These are phyloP conservation scores for Ascosphaera acerosa DNA, from an alignment of 2,329 filamentous ascomycete genomes.

Conservation along the genomic window DNA sequence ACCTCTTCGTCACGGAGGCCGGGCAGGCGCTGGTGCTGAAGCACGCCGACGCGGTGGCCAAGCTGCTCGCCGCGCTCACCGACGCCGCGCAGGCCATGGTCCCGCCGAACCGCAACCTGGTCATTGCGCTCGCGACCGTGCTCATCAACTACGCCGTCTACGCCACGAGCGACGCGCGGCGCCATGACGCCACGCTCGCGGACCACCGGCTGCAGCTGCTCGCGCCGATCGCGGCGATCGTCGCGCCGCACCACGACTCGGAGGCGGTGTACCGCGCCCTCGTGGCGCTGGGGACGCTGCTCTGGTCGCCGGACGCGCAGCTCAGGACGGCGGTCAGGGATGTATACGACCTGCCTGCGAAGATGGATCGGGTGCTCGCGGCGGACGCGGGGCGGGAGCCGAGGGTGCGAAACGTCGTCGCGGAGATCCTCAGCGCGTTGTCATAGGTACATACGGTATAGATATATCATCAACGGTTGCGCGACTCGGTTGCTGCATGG, in stretches of 20 bases:
- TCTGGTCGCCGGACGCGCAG: constrained; percentile 32
- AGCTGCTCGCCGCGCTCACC: constrained; percentile 29
- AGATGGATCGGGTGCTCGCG: constrained; percentile 23
- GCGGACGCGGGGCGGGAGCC: constrained; percentile 30
- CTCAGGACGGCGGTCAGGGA: constrained; percentile 32
- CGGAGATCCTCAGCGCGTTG: constrained; percentile 32
- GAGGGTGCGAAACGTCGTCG: constrained; percentile 32
- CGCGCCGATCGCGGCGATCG: constrained; percentile 34
- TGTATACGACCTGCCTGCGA: constrained; percentile 26
- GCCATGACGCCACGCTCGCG: constrained; percentile 8
- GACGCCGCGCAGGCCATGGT: constrained; percentile 28
- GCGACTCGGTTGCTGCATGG: too few relatives aligned
- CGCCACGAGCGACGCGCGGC: constrained; percentile 16
- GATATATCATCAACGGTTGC: too few relatives aligned
- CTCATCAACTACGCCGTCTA: constrained; percentile 69
- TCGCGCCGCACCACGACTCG: constrained; percentile 43
- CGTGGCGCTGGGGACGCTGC: constrained; percentile 57
- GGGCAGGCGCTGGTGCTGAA: constrained; percentile 40
- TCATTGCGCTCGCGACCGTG: constrained; percentile 57
- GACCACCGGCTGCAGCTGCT: constrained; percentile 29
- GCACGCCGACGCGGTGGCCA: constrained; percentile 33
- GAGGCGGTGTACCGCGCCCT: constrained; percentile 66
- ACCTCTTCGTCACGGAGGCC: constrained; percentile 51
- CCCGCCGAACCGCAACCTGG: constrained; percentile 46
- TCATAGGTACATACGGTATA: too few relatives aligned